Evolutionary conservation across 306 rosid genomes (phyloP), one percentile per base, ranked within the genome.

Genomic region (Elaeagnus macrophylla): DNA sequence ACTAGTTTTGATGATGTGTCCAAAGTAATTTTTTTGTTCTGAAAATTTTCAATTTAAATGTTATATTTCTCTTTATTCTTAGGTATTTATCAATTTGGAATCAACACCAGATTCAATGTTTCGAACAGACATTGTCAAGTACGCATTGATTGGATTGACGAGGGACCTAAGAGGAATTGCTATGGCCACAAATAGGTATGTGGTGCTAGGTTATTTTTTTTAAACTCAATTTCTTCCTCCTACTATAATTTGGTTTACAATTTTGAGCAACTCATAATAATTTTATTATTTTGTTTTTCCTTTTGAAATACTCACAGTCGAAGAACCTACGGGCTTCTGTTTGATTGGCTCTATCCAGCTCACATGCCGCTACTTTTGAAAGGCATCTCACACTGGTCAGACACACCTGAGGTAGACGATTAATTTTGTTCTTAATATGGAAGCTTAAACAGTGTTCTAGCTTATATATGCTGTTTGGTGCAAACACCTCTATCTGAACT

Each of bases 101-200:
- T 79, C 99, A 37, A 87, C 84, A 58, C 89, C 99, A n/a, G 99
- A 93, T 74, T 57, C 95, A 16, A 59, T 93, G 69, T 93, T 93
- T 75, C 94, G 94, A 71, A 80, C 87, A 3, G 99, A 93, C 77
- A 80, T 71, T 18, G 96, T 93, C 38, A 93, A 79, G 74, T 80
- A 60, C 73, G 85, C 82, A 45, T 78, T 93, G 59, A 81, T 93
- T 64, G 99, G 96, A 66, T 59, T 93, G 78, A 84, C 83, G 99
- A 80, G 99, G 79, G 99, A 93, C 66, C 96, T 93, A 46, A 78
- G 96, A 73, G 99, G 99, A 75, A 93, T 93, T 68, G 79, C 99
- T 35, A 87, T 93, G 96, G 96, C 99, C 48, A 82, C 99, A 71
- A 87, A 82, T 64, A 93, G 96, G 99, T 76, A 73, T 25, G 32